Evolutionary conservation across 495 filamentous ascomycete species (phyloP), one percentile per base, ranked within the genome.

Genomic region (Cryomyces antarcticus): DNA sequence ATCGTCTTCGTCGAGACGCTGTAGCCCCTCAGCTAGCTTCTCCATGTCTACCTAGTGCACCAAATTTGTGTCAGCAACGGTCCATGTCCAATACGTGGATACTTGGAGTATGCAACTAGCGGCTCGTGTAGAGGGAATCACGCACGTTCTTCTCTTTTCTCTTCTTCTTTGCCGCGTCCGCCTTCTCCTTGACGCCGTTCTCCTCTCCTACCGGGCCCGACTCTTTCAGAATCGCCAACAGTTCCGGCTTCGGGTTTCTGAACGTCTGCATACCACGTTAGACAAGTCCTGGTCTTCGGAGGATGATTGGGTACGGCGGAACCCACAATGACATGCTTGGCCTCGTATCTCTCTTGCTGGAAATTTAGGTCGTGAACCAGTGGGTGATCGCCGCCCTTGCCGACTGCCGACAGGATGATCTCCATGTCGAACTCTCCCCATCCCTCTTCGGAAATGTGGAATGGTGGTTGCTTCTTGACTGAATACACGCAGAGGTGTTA

Each of bases 401-500:
- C 83, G 27, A 78, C 73, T n/a, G 73, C 75, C 50, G 71, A 76
- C 29, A 93, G 66, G 41, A 78, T 69, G 48, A 96, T 88, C 28
- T 69, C 66, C 82, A 96, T 88, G 54, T 96, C 92, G 55, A 99
- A 99, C 62, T 99, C 92, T 53, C 92, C 92, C 92, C 92, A 99
- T 52, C 92, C 92, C 60, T 92, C 78, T 60, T 99, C 92, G 42
- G 73, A 63, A 57, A 93, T 89, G 27, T 72, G 71, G 66, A 96
- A 99, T 0, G 89, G 89, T 0, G 84, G 77, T 33, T 77, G 76
- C 52, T 75, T 77, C 67, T 24, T 24, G 17, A 24, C 17, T 24
- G 2, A 2, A 24, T 24, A 2, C 17, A 24, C 17, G 17, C 17
- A 24, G 17, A 24, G 17, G 17, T 24, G 17, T 24, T 24, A 24